These are phyloP conservation scores for Microcyclospora tardicrescens DNA, from an alignment of 2,329 filamentous ascomycete genomes.

Conservation along the genomic window DNA sequence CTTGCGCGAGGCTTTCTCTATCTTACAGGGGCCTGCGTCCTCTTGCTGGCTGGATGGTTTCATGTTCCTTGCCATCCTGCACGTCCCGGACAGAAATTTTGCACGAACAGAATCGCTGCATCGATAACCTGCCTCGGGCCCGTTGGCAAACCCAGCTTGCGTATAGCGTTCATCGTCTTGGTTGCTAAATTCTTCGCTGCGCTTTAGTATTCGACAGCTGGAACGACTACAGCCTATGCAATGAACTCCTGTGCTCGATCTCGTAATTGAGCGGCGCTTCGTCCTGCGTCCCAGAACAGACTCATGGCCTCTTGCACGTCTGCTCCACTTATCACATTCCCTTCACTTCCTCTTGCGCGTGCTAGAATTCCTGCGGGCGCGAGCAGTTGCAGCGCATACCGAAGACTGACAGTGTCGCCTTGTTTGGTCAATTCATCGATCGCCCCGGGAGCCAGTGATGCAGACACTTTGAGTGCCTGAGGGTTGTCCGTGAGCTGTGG, in stretches of 20 bases:
- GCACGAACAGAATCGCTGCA: too few species aligned
- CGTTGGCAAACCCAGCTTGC: too few species aligned
- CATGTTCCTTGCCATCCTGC: too few species aligned
- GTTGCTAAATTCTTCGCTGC: too few species aligned
- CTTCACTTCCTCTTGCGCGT: conserved; percentile 44
- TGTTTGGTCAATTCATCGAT: conserved; percentile 77
- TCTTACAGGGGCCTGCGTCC: too few species aligned
- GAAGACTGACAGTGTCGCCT: conserved; percentile 75
- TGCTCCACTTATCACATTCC: conserved; percentile 32
- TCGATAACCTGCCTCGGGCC: too few species aligned
- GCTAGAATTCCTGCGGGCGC: conserved; percentile 85
- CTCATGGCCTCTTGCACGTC: conserved; percentile 42
- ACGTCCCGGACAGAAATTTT: too few species aligned
- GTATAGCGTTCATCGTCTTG: too few species aligned
- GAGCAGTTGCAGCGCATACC: conserved; percentile 86
- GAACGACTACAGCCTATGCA: conserved; percentile 9
- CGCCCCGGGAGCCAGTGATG: conserved; percentile 67
- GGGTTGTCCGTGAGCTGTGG: conserved; percentile 20
- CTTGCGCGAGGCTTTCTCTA: too few species aligned
- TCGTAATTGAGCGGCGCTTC: conserved; percentile 29
- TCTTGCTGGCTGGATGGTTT: too few species aligned
- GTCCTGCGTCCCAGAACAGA: conserved; percentile 36
- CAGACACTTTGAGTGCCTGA: conserved; percentile 54
- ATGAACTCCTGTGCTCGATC: conserved; percentile 22
- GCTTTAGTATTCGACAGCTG: too few species aligned